phyloP scores from a whole-genome alignment of 2,329 filamentous ascomycete genomes.

The Ascocoryne sarcoides region DNA sequence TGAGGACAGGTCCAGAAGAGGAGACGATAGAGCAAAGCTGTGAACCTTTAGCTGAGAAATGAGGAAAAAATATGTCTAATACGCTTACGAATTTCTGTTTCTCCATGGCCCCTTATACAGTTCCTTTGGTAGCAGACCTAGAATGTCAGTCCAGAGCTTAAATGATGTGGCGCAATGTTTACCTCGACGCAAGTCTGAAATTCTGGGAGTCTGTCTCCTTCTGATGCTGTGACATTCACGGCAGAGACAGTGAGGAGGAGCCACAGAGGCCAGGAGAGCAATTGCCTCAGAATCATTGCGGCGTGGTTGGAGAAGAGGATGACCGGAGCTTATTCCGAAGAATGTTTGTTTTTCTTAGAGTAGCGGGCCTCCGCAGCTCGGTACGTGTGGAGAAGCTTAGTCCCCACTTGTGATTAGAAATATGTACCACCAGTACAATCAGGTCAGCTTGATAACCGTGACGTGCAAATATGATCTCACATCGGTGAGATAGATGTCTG shows the following conservation, averaged over 20 bases:
- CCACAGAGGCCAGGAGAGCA: slow-evolving; percentile 6
- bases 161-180: slow-evolving; percentile 6
- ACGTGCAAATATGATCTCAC: too few species aligned
- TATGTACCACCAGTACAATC: too few species aligned
- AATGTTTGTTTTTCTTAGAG: too few species aligned
- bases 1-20: slow-evolving; percentile 86
- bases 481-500: too few species aligned
- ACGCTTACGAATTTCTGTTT: slow-evolving; percentile 27
- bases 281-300: slow-evolving; percentile 21
- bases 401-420: too few species aligned
- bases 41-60: slow-evolving; percentile 7
- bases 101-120: slow-evolving; percentile 55
- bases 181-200: slow-evolving; percentile 84
- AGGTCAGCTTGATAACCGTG: too few species aligned
- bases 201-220: slow-evolving; percentile 77
- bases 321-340: too few species aligned
- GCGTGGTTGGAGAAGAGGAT: background rate
- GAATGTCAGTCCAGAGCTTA: slow-evolving; percentile 4
- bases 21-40: slow-evolving; percentile 75
- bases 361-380: too few species aligned
- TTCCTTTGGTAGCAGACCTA: slow-evolving; percentile 77
- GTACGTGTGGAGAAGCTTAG: too few species aligned
- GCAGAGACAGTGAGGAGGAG: slow-evolving; percentile 27
- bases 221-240: slow-evolving; percentile 53
- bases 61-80: slow-evolving; percentile 2